These are phyloP conservation scores for Westerdykella sp. DNA, from an alignment of 2,329 filamentous ascomycete species.

Conservation along the genomic window DNA sequence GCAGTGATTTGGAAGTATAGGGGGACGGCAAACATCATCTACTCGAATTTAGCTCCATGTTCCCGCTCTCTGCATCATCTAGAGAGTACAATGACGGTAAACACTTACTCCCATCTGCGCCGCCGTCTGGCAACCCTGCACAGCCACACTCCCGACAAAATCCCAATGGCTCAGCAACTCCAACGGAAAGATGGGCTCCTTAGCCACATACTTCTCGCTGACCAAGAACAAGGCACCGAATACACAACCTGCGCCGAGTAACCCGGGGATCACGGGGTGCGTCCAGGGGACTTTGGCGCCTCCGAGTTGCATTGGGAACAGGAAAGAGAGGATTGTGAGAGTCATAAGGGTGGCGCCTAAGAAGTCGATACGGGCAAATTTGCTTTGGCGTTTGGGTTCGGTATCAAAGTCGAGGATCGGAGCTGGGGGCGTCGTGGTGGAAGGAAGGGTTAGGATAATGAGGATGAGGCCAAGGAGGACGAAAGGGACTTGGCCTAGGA, in stretches of 20 bases:
- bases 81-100: too few species aligned
- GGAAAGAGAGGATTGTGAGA: constrained; percentile 39
- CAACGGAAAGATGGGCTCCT: constrained; percentile 56
- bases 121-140: constrained; percentile 48
- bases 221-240: constrained; percentile 21
- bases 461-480: constrained; percentile 47
- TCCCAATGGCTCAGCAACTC: constrained; percentile 48
- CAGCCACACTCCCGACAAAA: constrained; percentile 49
- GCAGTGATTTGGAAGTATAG: constrained; percentile 64
- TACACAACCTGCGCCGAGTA: constrained; percentile 28
- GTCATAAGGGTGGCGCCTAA: constrained; percentile 47
- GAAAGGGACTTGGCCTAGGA: constrained; percentile 53
- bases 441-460: constrained; percentile 30
- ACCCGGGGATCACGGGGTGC: constrained; percentile 26
- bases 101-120: constrained; percentile 52
- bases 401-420: constrained; percentile 1
- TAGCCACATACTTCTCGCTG: constrained; percentile 40
- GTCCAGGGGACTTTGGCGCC: constrained; percentile 40
- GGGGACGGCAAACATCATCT: constrained; percentile 60
- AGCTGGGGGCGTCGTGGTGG: not conserved
- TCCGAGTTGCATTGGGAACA: constrained; percentile 46
- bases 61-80: too few species aligned
- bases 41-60: not conserved
- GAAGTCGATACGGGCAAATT: constrained; percentile 53
- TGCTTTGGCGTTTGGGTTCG: constrained; percentile 11